Base-by-base conservation (phyloP, 1,139 yeast species). In the Zygosaccharomyces pseudobailii region DNA sequence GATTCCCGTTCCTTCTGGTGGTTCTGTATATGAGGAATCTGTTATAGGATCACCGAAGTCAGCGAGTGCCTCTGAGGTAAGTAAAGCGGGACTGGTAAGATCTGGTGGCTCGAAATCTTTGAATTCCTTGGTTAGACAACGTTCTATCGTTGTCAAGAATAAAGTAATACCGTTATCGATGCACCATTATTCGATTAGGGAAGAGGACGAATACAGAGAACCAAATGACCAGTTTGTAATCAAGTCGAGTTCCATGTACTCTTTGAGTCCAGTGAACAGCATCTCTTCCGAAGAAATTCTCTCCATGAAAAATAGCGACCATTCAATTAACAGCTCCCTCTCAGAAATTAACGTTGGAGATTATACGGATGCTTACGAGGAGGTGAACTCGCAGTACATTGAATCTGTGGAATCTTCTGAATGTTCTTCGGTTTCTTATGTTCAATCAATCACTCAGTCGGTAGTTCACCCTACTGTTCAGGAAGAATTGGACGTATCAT, bases 91-190 rank as follows among this genome's bases (percentile, higher is more conserved):
- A 35, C 25, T 61, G 23, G 58, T 55, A 3, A 57, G 66, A 46
- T 63, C 68, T n/a, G 40, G 43, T 13, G 65, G 59, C 4, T 54
- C 60, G 4, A 43, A 42, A 23, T 55, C 64, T 4, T 48, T 64
- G 37, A 62, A 52, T 40, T 53, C 62, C 6, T 47, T 63, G 5
- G 58, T 59, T 7, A 58, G 68, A 48, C 66, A 64, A 47, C 68
- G 66, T 9, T 63, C 68, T 2, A 62, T 63, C 22, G 67, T 63
- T 13, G 67, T 65, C 13, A 61, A 59, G 36, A 63, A 63, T 42
- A 62, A 60, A 49, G 67, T 63, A 5, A 59, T 65, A 13, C 67
- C 67, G 24, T 47, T 64, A 8, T 53, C 65, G 4, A 58, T 55
- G 56, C 53, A 55, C 38, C 58, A 54, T 27, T 59, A 54, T 40